These are phyloP conservation scores for Pleurotus sapidus DNA, from an alignment of 768 basidiomycete genomes.

Conservation along the genomic window DNA sequence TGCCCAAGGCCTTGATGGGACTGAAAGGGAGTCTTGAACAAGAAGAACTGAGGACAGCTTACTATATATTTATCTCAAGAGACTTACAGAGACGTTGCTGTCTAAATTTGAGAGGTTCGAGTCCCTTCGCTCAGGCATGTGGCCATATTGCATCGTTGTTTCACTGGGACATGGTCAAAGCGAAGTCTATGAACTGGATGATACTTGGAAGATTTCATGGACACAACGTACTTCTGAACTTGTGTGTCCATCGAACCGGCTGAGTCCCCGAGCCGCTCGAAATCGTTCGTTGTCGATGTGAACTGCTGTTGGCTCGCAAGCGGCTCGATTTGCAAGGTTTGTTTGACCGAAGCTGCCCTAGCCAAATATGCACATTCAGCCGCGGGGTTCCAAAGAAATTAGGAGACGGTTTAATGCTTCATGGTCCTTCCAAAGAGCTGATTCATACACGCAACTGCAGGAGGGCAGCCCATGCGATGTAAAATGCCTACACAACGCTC, in stretches of 20 bases:
- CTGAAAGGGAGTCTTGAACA: conserved; percentile 45
- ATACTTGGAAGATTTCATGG: conserved; percentile 4
- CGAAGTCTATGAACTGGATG: conserved; percentile 6
- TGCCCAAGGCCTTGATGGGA: conserved; percentile 60
- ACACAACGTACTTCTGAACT: conserved; percentile 35
- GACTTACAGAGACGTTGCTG: conserved; percentile 57
- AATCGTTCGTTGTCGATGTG: conserved; percentile 13
- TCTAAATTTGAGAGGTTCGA: conserved; percentile 52
- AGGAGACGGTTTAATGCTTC: not conserved
- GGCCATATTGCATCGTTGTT: conserved; percentile 58
- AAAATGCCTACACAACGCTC: not conserved
- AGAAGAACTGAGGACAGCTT: conserved; percentile 25
- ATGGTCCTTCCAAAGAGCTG: not conserved
- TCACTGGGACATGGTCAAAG: conserved; percentile 40
- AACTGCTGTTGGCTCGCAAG: conserved; percentile 19
- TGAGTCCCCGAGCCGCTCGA: conserved; percentile 11
- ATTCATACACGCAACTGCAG: not conserved
- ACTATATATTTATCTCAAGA: conserved; percentile 18
- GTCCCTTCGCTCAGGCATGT: conserved; percentile 55
- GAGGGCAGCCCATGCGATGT: not conserved
- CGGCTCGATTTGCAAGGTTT: conserved; percentile 27
- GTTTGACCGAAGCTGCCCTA: conserved; percentile 19
- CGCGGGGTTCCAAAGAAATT: not conserved
- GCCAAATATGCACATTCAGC: conserved; percentile 15
- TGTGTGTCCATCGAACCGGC: conserved; percentile 38